Base-by-base conservation (phyloP, 345 rosid species). In the Moricandia moricandioides region DNA sequence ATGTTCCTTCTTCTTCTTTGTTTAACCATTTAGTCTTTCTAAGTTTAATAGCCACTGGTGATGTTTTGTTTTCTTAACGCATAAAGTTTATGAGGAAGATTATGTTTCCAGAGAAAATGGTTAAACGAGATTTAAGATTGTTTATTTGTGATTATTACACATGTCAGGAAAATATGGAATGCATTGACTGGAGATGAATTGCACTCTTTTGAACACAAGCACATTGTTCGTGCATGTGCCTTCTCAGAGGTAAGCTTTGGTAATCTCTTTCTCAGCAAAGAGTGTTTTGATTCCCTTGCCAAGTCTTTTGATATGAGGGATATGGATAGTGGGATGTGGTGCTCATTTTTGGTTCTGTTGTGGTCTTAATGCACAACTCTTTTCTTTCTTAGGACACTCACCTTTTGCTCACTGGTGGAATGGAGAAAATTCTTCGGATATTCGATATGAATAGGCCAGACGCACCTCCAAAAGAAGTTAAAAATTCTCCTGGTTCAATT, bases 191-290 rank as follows among this genome's bases (percentile, higher is more conserved):
- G 98, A 68, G 93, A 88, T 80, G 89, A 73, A 52, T 82, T 90
- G 84, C 96, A 93, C 70, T 93, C 92, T 39, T 93, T 93, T 80
- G 97, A 93, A 35, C 98, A 93, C 88, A 91, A 89, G 84, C 96
- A 93, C 75, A 91, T 93, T 61, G 96, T 93, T 76, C 84, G 98
- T 34, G 92, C 98, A 11, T 91, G 96, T 77, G 84, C 96, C 68
- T 93, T 93, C 81, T 93, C 98, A 0, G 92, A 88, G 87, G 97
- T 90, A 84, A 11, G 16, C 14, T 24, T 49, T 66, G 13, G 62
- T 51, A n/a, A n/a, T n/a, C 39, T 60, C 34, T 27, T 78, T 39
- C 11, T 30, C 6, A 59, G 62, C 17, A 17, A 18, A 62, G 30
- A 47, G 55, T 77, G 47, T 29, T 76, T 61, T 4, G 55, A 34